Evolutionary conservation across 1,284 basidiomycete species (phyloP), one percentile per base, ranked within the genome.

Genomic region (Fistulina hepatica): DNA sequence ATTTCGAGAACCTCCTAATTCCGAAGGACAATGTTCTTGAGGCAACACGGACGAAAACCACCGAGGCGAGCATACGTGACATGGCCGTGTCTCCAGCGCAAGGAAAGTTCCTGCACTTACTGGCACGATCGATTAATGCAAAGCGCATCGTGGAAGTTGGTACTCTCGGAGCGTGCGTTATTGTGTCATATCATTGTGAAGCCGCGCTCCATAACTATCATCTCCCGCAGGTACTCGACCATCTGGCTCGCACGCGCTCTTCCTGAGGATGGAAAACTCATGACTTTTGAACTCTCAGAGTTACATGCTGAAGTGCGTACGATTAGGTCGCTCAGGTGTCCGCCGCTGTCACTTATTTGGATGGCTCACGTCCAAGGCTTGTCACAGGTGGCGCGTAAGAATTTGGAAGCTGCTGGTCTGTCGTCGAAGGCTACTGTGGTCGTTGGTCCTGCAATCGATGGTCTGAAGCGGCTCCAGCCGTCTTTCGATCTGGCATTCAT

Each of bases 401-500:
- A 77, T 50, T 50, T 76, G 35, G 57, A 54, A 9, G 25, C 57
- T 35, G 73, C 74, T 0, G 71, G 69, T 0, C 47, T 74, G 2
- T 46, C 59, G 4, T 48, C 52, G 25, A 70, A 69, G 47, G 61
- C 71, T 22, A 54, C 66, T 21, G 55, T 77, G 22, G 57, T 73
- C 25, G 53, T 70, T 31, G 74, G 73, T 0, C 59, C 65, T 33
- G 76, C 73, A 1, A 54, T 56, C 4, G 65, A 73, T 2, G 60
- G 65, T 0, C 53, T 79, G 11, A 46, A 48, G n/a, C 59, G 52
- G 21, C 50, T 76, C 22, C 58, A 63, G n/a, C 51, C 55, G 11
- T 61, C 62, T 3, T 78, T 74, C 51, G 75, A 78, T 51, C 52
- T 78, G 20, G 60, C 63, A 3, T 79, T 78, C 57, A 74, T 78